These are phyloP conservation scores for Aspergillus wentii DNA, from an alignment of 495 filamentous ascomycete genomes.

Conservation along the genomic window DNA sequence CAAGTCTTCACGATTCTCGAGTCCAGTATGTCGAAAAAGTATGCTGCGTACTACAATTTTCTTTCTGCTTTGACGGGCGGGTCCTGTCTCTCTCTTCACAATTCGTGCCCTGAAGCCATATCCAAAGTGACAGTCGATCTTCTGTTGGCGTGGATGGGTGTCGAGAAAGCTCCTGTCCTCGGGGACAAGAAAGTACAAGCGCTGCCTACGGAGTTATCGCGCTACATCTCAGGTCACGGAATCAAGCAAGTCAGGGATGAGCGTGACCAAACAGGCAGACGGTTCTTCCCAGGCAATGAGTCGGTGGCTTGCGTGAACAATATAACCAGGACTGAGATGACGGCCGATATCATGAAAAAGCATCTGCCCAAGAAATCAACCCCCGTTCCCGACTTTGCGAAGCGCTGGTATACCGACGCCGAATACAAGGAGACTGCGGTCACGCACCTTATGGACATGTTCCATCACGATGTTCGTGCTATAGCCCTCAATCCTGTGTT, in stretches of 20 bases:
- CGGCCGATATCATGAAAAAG: constrained; percentile 5
- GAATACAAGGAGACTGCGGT: constrained; percentile 27
- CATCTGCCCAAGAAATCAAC: constrained; percentile 10
- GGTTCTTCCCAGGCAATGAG: constrained; percentile 5
- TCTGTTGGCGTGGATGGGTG: constrained; percentile 44
- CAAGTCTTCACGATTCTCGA: constrained; percentile 32
- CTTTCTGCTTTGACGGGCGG: constrained; percentile 34
- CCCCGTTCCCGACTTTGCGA: constrained; percentile 30
- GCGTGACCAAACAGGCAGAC: background rate
- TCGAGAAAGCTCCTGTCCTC: constrained; percentile 22
- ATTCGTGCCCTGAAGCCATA: constrained; percentile 18
- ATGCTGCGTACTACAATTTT: constrained; percentile 23
- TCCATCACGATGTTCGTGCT: constrained; percentile 29
- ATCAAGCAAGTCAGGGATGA: constrained; percentile 7
- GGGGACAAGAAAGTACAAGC: background rate
- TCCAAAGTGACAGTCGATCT: constrained; percentile 36
- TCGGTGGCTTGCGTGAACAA: too few species aligned
- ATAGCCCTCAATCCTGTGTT: constrained; percentile 45
- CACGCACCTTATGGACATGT: constrained; percentile 29
- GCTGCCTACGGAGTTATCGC: constrained; percentile 5
- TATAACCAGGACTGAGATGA: constrained; percentile 11
- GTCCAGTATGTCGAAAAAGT: background rate
- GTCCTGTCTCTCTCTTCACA: constrained; percentile 22
- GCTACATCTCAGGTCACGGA: constrained; percentile 2
- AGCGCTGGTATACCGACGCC: constrained; percentile 27